Evolutionary conservation across 306 rosid genomes (phyloP).

Genomic region (Fragaria ananassa): DNA sequence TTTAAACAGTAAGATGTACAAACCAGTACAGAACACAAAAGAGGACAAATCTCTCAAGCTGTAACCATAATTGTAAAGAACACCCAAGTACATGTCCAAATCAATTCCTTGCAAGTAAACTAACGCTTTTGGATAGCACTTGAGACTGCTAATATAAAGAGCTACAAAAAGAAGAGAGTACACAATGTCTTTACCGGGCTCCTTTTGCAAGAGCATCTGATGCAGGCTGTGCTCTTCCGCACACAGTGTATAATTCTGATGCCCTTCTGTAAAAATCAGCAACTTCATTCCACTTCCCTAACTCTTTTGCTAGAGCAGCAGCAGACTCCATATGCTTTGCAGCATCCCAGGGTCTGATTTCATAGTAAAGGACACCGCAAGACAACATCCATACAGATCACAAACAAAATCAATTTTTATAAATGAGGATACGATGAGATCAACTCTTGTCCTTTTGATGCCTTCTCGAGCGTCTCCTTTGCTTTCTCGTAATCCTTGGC

Average conservation of each 20-base stretch:
- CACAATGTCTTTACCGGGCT: slow-evolving; percentile 59
- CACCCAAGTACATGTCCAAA: not conserved
- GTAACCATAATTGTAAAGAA: not conserved
- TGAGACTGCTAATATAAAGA: not conserved
- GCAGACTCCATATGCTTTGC: slow-evolving; percentile 99
- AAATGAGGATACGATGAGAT: slow-evolving; percentile 90
- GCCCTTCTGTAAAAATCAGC: slow-evolving; percentile 82
- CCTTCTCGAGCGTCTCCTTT: slow-evolving; percentile 79
- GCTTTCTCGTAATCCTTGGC: slow-evolving; percentile 79
- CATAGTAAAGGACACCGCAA: slow-evolving; percentile 44
- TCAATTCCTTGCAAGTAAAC: not conserved
- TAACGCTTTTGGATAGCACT: not conserved
- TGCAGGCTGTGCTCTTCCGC: slow-evolving; percentile 92
- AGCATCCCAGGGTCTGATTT: slow-evolving; percentile 90
- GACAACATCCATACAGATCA: slow-evolving; percentile 9
- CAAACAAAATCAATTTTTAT: not conserved
- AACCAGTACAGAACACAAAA: not conserved
- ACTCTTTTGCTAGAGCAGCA: slow-evolving; percentile 80
- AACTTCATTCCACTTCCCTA: slow-evolving; percentile 73
- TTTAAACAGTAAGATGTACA: not conserved
- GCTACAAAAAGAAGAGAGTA: not conserved
- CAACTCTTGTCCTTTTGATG: slow-evolving; percentile 96
- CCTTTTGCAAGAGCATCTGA: slow-evolving; percentile 94
- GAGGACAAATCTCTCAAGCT: not conserved
- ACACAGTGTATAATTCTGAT: slow-evolving; percentile 68